Base-by-base conservation (phyloP, 1,139 yeast genomes). In the Yamadazyma pseudoaaseri region DNA sequence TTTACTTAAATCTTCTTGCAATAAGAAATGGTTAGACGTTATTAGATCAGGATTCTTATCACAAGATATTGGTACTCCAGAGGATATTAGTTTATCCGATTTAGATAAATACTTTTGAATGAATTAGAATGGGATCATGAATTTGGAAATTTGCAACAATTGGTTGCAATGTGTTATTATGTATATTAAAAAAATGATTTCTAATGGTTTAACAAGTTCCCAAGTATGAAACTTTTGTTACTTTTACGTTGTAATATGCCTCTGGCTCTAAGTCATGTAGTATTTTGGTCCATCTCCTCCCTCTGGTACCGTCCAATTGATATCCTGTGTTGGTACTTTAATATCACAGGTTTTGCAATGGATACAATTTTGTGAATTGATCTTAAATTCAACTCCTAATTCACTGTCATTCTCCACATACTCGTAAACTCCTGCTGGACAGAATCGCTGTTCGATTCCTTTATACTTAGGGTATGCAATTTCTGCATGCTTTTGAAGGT, bases 271-370 rank as follows among this genome's bases (percentile, higher is more conserved):
- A 2, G 89, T 77, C 82, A 83, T 77, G 56, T 78, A 81, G 59
- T 90, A 90, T 59, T 90, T 92, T 39, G 98, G 98, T 7, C 98
- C 98, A 55, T 84, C 97, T 25, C 97, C 97, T 42, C 98, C 97
- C 64, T 92, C 97, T 3, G 98, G 98, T 11, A 87, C 96, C 6
- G 81, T 76, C 98, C 98, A 92, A 54, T 77, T 74, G 43, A 92
- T 92, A 55, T 90, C 97, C 62, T 90, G 97, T 0, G 87, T 72
- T 7, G 98, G 98, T 11, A 84, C 94, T 62, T 92, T 92, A 57
- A 92, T 92, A 61, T 92, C 98, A 67, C 98, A 92, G 1, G 97
- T 90, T 63, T 92, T 92, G 66, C 98, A 92, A 60, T 92, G 98
- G 45, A 92, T 89, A 66, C 98, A 92, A 62, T 92, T 92, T 60